phyloP scores from a whole-genome alignment of 345 rosid species.

The Arabidopsis suecica region DNA sequence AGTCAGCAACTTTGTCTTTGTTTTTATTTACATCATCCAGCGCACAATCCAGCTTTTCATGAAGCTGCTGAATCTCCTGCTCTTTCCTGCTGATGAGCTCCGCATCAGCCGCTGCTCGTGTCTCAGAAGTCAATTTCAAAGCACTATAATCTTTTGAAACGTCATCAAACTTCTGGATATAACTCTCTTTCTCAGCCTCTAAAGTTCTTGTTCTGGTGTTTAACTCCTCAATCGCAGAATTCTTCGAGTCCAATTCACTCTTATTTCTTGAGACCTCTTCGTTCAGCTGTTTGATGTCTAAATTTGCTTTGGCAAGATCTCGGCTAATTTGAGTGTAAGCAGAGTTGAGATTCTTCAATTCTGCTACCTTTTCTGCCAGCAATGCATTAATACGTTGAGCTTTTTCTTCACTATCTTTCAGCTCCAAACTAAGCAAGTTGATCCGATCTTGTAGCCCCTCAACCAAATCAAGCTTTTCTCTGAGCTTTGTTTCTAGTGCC shows the following conservation, averaged over 20 bases:
- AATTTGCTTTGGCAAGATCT: conserved; percentile 57
- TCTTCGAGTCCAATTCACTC: conserved; percentile 61
- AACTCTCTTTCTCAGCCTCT: conserved; percentile 58
- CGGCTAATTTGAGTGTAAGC: conserved; percentile 52
- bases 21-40: conserved; percentile 47
- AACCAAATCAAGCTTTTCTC: conserved; percentile 56
- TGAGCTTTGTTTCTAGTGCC: conserved; percentile 61
- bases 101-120: conserved; percentile 58
- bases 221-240: conserved; percentile 56
- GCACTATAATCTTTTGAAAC: conserved; percentile 55
- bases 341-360: conserved; percentile 57
- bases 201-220: conserved; percentile 57
- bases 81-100: conserved; percentile 57
- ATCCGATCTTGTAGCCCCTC: conserved; percentile 63
- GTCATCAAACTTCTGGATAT: conserved; percentile 52
- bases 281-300: conserved; percentile 56
- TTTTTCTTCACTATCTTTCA: conserved; percentile 64
- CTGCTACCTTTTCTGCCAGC: conserved; percentile 63
- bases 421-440: conserved; percentile 62
- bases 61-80: conserved; percentile 56
- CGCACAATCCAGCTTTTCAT: conserved; percentile 58
- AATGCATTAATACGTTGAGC: conserved; percentile 55
- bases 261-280: conserved; percentile 51
- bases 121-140: conserved; percentile 65
- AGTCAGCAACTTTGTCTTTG: conserved; percentile 49